phyloP scores from a whole-genome alignment of 331 rosid species.

The Cucumis variabilis region DNA sequence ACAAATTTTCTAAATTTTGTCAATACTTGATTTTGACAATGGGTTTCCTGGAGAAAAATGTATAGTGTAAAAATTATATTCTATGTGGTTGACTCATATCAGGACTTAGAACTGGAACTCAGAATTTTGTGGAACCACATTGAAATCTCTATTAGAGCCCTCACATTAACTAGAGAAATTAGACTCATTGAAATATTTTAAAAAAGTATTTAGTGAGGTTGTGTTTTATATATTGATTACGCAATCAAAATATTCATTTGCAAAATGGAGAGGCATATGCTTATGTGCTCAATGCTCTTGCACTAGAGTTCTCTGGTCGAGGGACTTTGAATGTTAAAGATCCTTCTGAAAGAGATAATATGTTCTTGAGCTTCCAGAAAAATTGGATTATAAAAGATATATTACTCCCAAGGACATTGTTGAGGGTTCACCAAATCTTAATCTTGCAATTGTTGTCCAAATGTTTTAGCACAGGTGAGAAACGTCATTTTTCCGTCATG shows the following conservation, averaged over 20 bases:
- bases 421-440: slow-evolving; percentile 98
- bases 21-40: neutral
- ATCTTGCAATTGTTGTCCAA: slow-evolving; percentile 99
- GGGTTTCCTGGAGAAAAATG: neutral
- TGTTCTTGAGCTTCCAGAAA: slow-evolving; percentile 97
- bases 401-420: slow-evolving; percentile 92
- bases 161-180: neutral
- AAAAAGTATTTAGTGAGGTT: neutral
- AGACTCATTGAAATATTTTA: neutral
- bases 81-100: neutral
- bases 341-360: slow-evolving; percentile 85
- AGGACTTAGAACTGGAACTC: slow-evolving; percentile 5
- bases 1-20: neutral
- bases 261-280: slow-evolving; percentile 99
- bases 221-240: slow-evolving; percentile 12
- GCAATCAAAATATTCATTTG: slow-evolving; percentile 32
- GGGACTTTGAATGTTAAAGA: slow-evolving; percentile 59
- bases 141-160: neutral
- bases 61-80: neutral
- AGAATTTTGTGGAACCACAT: neutral
- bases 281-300: slow-evolving; percentile 89
- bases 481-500: neutral
- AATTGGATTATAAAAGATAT: slow-evolving; percentile 90
- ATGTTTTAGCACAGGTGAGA: slow-evolving; percentile 95
- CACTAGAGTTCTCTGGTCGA: slow-evolving; percentile 93